Evolutionary conservation across 192 early-diverging fungal species (phyloP), one percentile per base, ranked within the genome.

Genomic region (Chytriomyces sp.): DNA sequence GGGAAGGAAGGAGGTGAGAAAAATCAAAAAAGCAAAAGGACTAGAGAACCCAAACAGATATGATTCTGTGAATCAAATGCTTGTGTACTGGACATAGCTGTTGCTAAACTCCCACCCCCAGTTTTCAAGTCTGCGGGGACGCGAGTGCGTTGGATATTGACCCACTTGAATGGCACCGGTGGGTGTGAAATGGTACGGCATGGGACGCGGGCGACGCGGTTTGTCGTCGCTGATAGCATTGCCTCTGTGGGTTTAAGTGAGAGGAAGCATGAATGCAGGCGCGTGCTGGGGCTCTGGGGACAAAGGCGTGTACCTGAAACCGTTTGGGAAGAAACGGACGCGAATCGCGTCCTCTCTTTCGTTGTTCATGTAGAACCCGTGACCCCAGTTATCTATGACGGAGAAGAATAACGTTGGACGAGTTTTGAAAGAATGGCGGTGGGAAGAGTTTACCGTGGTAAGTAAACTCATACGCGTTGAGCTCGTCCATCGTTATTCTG

Each of bases 381-480:
- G n/a, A n/a, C n/a, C n/a, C n/a, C n/a, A n/a, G n/a, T n/a, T n/a
- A n/a, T n/a, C n/a, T n/a, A n/a, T n/a, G n/a, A n/a, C n/a, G n/a
- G n/a, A n/a, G n/a, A n/a, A n/a, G n/a, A n/a, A n/a, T n/a, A n/a
- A n/a, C n/a, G n/a, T n/a, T n/a, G n/a, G n/a, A n/a, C n/a, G n/a
- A n/a, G n/a, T n/a, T n/a, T n/a, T n/a, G n/a, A n/a, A n/a, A n/a
- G n/a, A n/a, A n/a, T n/a, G n/a, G n/a, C n/a, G n/a, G n/a, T n/a
- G n/a, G n/a, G n/a, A n/a, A n/a, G n/a, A n/a, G n/a, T n/a, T n/a
- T n/a, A 19, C 22, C 44, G 12, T 49, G 44, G 2, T 49, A 70
- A 8, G 8, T 25, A 56, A 56, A 72, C 2, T 49, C 41, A 52
- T 72, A 72, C 58, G 36, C 56, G n/a, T 38, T 39, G 58, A 72